These are phyloP conservation scores for Penicillium sumatraense DNA, from an alignment of 2,329 filamentous ascomycete genomes.

Conservation along the genomic window DNA sequence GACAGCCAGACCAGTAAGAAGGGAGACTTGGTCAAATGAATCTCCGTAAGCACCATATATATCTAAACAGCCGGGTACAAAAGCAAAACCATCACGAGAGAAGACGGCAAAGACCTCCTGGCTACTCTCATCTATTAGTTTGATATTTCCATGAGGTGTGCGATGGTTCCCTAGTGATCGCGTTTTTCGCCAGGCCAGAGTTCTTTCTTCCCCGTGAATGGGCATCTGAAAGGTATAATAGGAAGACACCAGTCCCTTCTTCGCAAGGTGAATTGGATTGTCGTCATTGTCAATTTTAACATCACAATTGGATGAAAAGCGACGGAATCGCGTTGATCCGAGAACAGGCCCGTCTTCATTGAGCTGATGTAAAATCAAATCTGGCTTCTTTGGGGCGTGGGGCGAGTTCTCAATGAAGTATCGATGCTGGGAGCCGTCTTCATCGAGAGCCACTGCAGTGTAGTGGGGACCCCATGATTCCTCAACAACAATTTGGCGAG, in stretches of 20 bases:
- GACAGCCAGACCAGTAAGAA: background rate
- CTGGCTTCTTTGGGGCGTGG: background rate
- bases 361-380: background rate
- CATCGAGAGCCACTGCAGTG: background rate
- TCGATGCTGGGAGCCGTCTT: background rate
- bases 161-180: background rate
- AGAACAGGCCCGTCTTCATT: background rate
- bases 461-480: slow-evolving; percentile 1
- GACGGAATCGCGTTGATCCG: background rate
- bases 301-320: slow-evolving; percentile 1
- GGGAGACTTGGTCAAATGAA: background rate
- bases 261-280: background rate
- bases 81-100: background rate
- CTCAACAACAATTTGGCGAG: background rate
- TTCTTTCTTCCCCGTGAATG: background rate
- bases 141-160: background rate
- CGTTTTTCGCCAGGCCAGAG: background rate
- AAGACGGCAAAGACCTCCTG: slow-evolving; percentile 1
- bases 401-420: background rate
- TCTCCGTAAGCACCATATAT: background rate
- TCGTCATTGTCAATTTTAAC: background rate
- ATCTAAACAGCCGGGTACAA: background rate
- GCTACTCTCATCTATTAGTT: background rate
- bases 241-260: background rate
- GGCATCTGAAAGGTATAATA: background rate